Evolutionary conservation across 495 filamentous ascomycete species (phyloP).

Genomic region (Hyphodiscus hymeniophilus): DNA sequence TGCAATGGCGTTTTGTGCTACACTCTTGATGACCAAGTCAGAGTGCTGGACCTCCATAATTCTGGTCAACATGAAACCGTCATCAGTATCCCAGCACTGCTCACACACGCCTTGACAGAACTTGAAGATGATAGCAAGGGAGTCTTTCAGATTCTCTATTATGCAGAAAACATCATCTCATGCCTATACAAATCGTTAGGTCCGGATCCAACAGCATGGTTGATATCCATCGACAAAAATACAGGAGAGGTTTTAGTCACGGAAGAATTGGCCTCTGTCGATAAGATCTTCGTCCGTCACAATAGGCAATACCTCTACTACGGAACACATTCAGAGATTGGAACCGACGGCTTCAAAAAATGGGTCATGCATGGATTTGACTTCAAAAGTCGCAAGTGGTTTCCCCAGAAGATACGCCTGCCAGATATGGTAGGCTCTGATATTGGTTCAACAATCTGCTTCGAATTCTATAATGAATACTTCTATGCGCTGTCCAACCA

Average conservation of each 20-base stretch:
- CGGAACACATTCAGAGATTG: slow-evolving; percentile 49
- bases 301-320: slow-evolving; percentile 57
- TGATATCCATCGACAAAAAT: slow-evolving; percentile 52
- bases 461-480: slow-evolving; percentile 59
- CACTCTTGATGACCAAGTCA: slow-evolving; percentile 45
- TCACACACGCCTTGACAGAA: slow-evolving; percentile 25
- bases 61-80: slow-evolving; percentile 45
- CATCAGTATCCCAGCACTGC: slow-evolving; percentile 43
- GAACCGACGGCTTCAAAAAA: slow-evolving; percentile 41
- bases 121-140: slow-evolving; percentile 25
- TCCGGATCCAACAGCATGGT: slow-evolving; percentile 34
- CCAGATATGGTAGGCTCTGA: slow-evolving; percentile 51
- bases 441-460: slow-evolving; percentile 59
- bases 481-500: slow-evolving; percentile 69
- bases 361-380: slow-evolving; percentile 56
- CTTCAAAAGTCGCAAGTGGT: slow-evolving; percentile 28
- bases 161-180: slow-evolving; percentile 51
- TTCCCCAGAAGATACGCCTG: slow-evolving; percentile 36
- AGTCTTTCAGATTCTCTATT: slow-evolving; percentile 52
- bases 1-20: slow-evolving; percentile 57
- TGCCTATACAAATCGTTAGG: slow-evolving; percentile 39
- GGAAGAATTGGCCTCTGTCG: slow-evolving; percentile 34
- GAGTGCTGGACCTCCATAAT: slow-evolving; percentile 53
- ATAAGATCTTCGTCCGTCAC: slow-evolving; percentile 62
- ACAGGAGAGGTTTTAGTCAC: slow-evolving; percentile 31